Evolutionary conservation across 2,329 filamentous ascomycete genomes (phyloP).

Genomic region (Pseudogymnoascus sp.): DNA sequence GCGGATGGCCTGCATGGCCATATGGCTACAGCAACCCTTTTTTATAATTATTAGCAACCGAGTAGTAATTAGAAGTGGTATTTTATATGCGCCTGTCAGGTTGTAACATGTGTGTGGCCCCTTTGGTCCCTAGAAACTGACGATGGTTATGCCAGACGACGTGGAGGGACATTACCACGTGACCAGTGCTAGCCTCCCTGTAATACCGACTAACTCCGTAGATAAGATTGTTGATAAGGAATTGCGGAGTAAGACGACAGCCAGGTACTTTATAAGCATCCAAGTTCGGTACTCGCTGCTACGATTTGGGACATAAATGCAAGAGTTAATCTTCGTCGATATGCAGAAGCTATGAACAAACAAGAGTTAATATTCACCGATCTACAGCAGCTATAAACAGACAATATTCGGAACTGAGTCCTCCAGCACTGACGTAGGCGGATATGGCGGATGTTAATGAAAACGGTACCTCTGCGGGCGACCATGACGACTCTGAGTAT

Average conservation of each 20-base stretch:
- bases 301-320: neutral
- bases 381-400: neutral
- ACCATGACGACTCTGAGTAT: slow-evolving; percentile 48
- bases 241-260: slow-evolving; percentile 11
- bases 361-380: neutral
- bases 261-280: slow-evolving; percentile 11
- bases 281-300: neutral
- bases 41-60: neutral
- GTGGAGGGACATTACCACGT: neutral
- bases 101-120: neutral
- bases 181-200: neutral
- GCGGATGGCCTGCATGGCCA: slow-evolving; percentile 12
- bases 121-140: neutral
- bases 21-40: slow-evolving; percentile 2
- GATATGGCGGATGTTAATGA: slow-evolving; percentile 9
- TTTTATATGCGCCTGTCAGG: neutral
- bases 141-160: neutral
- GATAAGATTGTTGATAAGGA: slow-evolving; percentile 1
- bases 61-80: neutral
- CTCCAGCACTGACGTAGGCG: neutral
- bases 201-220: slow-evolving; percentile 1
- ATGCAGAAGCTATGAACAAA: neutral
- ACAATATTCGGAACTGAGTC: neutral
- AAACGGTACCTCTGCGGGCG: slow-evolving; percentile 15
- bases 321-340: neutral